Evolutionary conservation across 371 early-diverging fungal species (phyloP), one percentile per base, ranked within the genome.

Genomic region (Paraphysoderma sedebokerense): DNA sequence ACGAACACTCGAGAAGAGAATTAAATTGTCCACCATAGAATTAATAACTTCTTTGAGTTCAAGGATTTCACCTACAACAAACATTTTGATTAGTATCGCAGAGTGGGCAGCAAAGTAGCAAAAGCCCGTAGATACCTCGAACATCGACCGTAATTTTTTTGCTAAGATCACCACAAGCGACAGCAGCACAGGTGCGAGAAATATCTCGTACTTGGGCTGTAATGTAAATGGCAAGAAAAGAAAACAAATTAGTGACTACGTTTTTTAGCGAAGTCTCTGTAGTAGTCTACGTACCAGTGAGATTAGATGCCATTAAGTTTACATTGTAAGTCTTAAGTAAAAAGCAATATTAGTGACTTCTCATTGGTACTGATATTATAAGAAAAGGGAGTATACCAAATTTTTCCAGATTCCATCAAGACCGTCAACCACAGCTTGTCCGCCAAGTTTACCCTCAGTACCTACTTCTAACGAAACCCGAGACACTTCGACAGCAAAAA

Each of bases 261-360:
- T n/a, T n/a, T n/a, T n/a, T n/a, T n/a, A n/a, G n/a, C n/a, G n/a
- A n/a, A n/a, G n/a, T n/a, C n/a, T n/a, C n/a, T n/a, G n/a, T n/a
- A n/a, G n/a, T n/a, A n/a, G n/a, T n/a, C n/a, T n/a, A n/a, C n/a
- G n/a, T n/a, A n/a, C n/a, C 59, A 0, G 74, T 74, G n/a, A 74
- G 49, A 48, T 72, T 72, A 17, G 63, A 38, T 0, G 69, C 72
- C 72, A 72, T 72, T 17, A 53, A 60, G 48, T 74, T 74, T 33
- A 74, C 74, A 47, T 74, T 74, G 44, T 76, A 68, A 0, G 76
- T 76, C n/a, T n/a, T n/a, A n/a, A n/a, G n/a, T n/a, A n/a, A n/a
- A n/a, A n/a, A n/a, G n/a, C n/a, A n/a, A n/a, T n/a, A n/a, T n/a
- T n/a, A n/a, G n/a, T n/a, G n/a, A n/a, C n/a, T n/a, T n/a, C n/a